phyloP scores from a whole-genome alignment of 2,329 filamentous ascomycete genomes.

The Hymenoscyphus fructigenus region DNA sequence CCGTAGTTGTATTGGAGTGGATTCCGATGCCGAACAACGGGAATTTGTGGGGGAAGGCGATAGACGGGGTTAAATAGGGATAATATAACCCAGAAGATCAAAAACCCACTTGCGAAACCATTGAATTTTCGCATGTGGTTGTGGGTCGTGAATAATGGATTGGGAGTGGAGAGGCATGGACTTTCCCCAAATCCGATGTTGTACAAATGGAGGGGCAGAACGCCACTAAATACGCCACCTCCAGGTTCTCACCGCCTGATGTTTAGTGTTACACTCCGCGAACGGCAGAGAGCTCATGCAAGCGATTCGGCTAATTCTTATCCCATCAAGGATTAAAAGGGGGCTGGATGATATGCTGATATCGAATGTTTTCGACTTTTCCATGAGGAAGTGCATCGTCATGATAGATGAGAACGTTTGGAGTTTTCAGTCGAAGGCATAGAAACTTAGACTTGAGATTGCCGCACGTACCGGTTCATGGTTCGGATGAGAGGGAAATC shows the following conservation, averaged over 20 bases:
- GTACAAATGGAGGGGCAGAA: not conserved
- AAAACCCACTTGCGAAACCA: not conserved
- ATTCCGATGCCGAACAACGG: not conserved
- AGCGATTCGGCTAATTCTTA: slow-evolving; percentile 4
- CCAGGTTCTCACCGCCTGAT: not conserved
- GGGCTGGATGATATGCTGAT: not conserved
- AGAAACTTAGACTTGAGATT: not conserved
- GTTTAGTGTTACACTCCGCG: not conserved
- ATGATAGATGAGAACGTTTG: not conserved
- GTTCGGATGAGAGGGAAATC: not conserved
- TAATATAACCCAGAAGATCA: not conserved
- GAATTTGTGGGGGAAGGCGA: not conserved
- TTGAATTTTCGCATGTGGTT: not conserved
- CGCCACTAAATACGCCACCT: not conserved
- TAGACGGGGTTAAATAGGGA: not conserved
- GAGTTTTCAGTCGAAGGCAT: not conserved
- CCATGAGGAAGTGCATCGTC: not conserved
- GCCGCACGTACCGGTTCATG: not conserved
- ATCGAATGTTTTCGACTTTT: slow-evolving; percentile 1
- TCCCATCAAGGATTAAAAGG: not conserved
- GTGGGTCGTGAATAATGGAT: not conserved
- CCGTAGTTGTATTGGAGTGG: not conserved
- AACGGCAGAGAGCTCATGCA: not conserved
- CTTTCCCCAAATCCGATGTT: not conserved
- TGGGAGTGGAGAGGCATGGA: too few relatives aligned